Conservation (phyloP, 495 filamentous ascomycete genomes). For the Neurospora sp. region DNA sequence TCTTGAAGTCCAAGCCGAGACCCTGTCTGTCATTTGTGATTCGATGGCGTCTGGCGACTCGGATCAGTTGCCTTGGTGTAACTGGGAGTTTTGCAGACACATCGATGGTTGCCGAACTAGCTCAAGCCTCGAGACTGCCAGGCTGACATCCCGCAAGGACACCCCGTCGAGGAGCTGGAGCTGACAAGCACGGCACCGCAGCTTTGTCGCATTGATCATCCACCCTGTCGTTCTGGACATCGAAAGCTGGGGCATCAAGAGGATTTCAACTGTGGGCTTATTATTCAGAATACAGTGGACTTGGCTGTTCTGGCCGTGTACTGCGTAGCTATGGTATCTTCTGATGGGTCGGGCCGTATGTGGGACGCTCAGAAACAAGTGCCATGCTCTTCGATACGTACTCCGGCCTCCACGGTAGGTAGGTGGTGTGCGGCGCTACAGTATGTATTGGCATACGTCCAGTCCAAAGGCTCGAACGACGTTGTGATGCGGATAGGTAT, state of each 20-base stretch:
- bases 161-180: neutral
- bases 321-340: neutral
- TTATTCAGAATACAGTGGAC: neutral
- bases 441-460: neutral
- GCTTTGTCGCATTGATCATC: neutral
- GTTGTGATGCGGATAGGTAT: slow-evolving; percentile 9
- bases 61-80: slow-evolving; percentile 7
- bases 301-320: neutral
- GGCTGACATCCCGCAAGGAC: slow-evolving; percentile 3
- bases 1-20: neutral
- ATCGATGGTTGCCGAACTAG: slow-evolving; percentile 1
- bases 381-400: neutral
- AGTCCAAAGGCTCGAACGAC: neutral
- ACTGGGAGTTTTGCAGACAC: neutral
- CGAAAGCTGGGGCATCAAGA: neutral
- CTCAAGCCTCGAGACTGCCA: slow-evolving; percentile 8
- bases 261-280: neutral
- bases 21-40: neutral
- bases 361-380: neutral
- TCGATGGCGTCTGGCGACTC: slow-evolving; percentile 5
- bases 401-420: neutral
- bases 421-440: neutral
- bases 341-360: neutral
- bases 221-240: neutral
- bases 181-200: neutral